A percentile compares a stretch with the other conserved stretches of the same genome.
Conservation (phyloP, 2,329 filamentous ascomycete species). For the Talaromyces rugulosus region DNA sequence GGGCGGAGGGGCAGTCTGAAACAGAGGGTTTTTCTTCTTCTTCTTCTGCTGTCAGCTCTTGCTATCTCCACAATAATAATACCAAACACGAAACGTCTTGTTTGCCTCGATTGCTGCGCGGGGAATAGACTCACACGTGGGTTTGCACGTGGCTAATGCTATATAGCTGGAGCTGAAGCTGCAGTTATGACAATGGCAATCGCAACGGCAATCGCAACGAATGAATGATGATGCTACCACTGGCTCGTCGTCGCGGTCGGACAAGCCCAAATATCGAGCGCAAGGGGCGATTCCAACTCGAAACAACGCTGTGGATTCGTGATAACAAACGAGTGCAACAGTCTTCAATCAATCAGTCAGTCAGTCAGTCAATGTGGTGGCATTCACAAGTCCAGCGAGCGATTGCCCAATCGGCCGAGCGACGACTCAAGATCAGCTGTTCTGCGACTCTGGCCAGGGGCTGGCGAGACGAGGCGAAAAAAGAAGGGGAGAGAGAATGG, state of each 20-base stretch:
- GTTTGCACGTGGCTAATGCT: not conserved
- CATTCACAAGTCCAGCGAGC: conserved; percentile 23
- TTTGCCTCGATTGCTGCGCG: not conserved
- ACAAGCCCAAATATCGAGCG: not conserved
- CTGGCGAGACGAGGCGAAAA: conserved; percentile 7
- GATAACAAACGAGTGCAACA: not conserved
- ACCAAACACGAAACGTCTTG: not conserved
- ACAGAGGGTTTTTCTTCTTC: conserved; percentile 13
- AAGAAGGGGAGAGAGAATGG: conserved; percentile 23
- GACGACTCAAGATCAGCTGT: conserved; percentile 3
- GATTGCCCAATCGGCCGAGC: conserved; percentile 14
- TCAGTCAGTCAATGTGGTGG: conserved; percentile 12
- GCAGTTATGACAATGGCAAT: not conserved
- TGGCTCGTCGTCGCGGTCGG: not conserved
- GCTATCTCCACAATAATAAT: not conserved
- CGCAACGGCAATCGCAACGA: not conserved
- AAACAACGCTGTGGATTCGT: not conserved
- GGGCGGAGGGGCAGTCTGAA: conserved; percentile 18
- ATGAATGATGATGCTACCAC: not conserved
- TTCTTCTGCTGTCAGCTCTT: not conserved
- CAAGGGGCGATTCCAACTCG: not conserved
- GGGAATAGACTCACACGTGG: not conserved
- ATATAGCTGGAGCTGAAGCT: not conserved
- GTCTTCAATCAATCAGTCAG: not conserved
- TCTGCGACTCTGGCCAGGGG: conserved; percentile 11